Percentiles rank a stretch among this genome's conserved stretches.
phyloP scores from a whole-genome alignment of 345 rosid species.

The Pistacia vera region DNA sequence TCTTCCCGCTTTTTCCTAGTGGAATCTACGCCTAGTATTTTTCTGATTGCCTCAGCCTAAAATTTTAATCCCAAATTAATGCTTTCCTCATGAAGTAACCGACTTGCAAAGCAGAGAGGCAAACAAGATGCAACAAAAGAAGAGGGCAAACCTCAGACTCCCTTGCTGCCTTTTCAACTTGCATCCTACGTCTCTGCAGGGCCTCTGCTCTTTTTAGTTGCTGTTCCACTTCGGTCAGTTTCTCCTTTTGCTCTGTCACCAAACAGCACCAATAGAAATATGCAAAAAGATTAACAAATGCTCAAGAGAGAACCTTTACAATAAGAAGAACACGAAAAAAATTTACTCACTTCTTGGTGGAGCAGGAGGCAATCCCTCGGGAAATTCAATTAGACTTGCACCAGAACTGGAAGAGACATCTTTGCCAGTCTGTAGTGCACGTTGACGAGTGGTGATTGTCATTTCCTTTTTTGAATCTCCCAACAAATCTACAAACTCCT shows the following conservation, averaged over 20 bases:
- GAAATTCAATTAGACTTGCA: slow-evolving; percentile 45
- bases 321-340: slow-evolving; percentile 2
- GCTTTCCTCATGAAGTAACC: not conserved
- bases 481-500: slow-evolving; percentile 39
- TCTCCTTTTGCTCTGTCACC: slow-evolving; percentile 53
- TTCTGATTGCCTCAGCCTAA: slow-evolving; percentile 66
- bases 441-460: slow-evolving; percentile 54
- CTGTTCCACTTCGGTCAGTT: slow-evolving; percentile 57
- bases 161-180: slow-evolving; percentile 63
- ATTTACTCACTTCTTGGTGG: slow-evolving; percentile 51
- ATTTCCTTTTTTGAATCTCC: slow-evolving; percentile 47
- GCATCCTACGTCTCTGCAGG: slow-evolving; percentile 55
- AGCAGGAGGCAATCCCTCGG: slow-evolving; percentile 58
- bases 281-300: not conserved
- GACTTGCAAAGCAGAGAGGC: not conserved
- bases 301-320: not conserved
- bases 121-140: not conserved
- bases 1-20: slow-evolving; percentile 60
- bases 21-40: slow-evolving; percentile 64
- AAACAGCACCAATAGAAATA: not conserved
- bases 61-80: slow-evolving; percentile 14
- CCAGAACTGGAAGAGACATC: slow-evolving; percentile 29
- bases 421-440: slow-evolving; percentile 57
- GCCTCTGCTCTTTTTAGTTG: slow-evolving; percentile 62
- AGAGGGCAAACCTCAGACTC: slow-evolving; percentile 47